Evolutionary conservation across 139 green algal species (phyloP), one percentile per base, ranked within the genome.

Genomic region (Yamagishiella unicocca): DNA sequence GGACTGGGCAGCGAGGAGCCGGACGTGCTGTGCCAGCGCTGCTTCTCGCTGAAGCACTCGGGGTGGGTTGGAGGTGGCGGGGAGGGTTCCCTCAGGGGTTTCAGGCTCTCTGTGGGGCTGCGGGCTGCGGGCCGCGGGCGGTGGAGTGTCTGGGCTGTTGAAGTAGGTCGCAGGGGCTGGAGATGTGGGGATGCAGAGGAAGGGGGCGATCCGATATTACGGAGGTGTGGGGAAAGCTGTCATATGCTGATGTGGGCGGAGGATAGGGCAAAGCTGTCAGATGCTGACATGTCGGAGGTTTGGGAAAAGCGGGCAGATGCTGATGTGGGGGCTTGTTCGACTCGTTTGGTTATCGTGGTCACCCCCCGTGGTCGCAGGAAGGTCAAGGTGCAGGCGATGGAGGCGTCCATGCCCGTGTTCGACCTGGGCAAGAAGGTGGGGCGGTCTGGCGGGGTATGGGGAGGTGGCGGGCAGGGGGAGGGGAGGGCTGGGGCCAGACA

Each of bases 31-130:
- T 99, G 97, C 81, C 95, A 96, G 29, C 93, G 97, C 12, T 99
- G 97, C 91, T 97, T 96, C 91, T 97, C 94, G 2, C 91, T 99
- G 37, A 91, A 76, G 10, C 90, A 99, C 90, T 94, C 97, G 74
- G 96, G 96, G 93, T 96, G 86, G 8, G 61, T 5, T 37, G 27
- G 2, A 14, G 58, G 42, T 19, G 73, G 46, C n/a, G n/a, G 50
- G n/a, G 29, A 62, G 2, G 8, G 25, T 45, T 64, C 38, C 8
- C 29, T 9, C 67, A 17, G 50, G 50, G 50, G 50, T n/a, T n/a
- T n/a, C n/a, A n/a, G n/a, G n/a, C n/a, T n/a, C n/a, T n/a, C n/a
- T n/a, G n/a, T n/a, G n/a, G 12, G 50, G 50, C 50, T 12, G 58
- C 27, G 58, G 58, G 58, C 58, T 67, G 58, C 6, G 58, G 58